Evolutionary conservation across 1,139 yeast species (phyloP).

Genomic region (Scheffersomyces quercinus): DNA sequence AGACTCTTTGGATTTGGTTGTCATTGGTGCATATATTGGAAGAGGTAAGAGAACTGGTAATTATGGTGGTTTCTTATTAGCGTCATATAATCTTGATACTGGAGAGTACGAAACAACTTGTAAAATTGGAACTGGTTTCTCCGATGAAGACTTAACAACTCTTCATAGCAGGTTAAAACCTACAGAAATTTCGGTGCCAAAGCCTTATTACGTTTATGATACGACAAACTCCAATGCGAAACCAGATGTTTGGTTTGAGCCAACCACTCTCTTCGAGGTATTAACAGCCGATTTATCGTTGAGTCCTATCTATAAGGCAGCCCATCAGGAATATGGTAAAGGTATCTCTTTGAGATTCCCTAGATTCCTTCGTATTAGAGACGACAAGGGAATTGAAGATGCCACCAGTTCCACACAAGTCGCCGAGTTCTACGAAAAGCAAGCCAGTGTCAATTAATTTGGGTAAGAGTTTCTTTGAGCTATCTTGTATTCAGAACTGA

Average conservation of each 20-base stretch:
- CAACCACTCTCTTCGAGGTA: conserved; percentile 83
- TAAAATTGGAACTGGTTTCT: conserved; percentile 96
- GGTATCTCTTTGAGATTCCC: conserved; percentile 94
- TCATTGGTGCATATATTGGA: conserved; percentile 92
- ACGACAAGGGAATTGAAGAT: conserved; percentile 85
- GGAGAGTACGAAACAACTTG: conserved; percentile 95
- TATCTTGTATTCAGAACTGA: not conserved
- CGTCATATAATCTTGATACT: conserved; percentile 83
- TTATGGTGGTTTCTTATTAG: conserved; percentile 91
- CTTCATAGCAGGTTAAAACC: conserved; percentile 64
- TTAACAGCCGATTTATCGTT: conserved; percentile 91
- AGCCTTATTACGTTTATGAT: conserved; percentile 71
- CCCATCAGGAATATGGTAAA: conserved; percentile 70
- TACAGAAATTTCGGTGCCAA: conserved; percentile 68
- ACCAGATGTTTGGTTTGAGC: conserved; percentile 98
- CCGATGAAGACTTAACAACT: conserved; percentile 73
- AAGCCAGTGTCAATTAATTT: conserved; percentile 42
- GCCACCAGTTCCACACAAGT: conserved; percentile 89
- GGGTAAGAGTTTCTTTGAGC: not conserved
- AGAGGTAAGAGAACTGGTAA: conserved; percentile 92
- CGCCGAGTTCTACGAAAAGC: conserved; percentile 85
- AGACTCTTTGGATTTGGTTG: conserved; percentile 91
- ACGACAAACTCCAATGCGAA: conserved; percentile 57
- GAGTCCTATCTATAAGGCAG: conserved; percentile 92
- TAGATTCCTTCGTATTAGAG: conserved; percentile 79